These are phyloP conservation scores for Pulveroboletus sp. DNA, from an alignment of 768 basidiomycete species.

Conservation along the genomic window DNA sequence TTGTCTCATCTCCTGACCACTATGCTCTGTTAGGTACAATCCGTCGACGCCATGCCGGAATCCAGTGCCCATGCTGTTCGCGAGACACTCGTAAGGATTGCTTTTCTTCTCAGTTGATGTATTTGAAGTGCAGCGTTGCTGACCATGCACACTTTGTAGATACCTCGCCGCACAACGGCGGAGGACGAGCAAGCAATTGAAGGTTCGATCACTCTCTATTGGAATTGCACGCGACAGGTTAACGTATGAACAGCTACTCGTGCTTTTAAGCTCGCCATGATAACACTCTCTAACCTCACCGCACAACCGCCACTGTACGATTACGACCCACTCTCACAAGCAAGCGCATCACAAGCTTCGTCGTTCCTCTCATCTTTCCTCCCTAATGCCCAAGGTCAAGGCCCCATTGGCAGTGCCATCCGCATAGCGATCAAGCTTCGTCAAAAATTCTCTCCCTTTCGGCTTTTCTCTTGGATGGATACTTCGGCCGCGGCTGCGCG, in stretches of 20 bases:
- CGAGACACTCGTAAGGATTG: slow-evolving; percentile 14
- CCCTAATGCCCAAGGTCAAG: slow-evolving; percentile 73
- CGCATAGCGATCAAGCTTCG: slow-evolving; percentile 68
- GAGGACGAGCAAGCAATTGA: slow-evolving; percentile 48
- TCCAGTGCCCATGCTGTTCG: slow-evolving; percentile 2
- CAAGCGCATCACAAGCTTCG: slow-evolving; percentile 38
- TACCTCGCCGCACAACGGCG: slow-evolving; percentile 2
- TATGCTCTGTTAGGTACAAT: slow-evolving; percentile 11
- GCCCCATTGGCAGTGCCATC: slow-evolving; percentile 66
- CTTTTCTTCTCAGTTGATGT: not conserved
- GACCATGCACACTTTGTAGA: slow-evolving; percentile 10
- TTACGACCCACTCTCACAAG: slow-evolving; percentile 43
- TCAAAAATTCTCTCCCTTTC: slow-evolving; percentile 53
- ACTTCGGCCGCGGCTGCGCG: slow-evolving; percentile 42
- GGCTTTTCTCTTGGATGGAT: slow-evolving; percentile 40
- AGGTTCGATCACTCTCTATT: slow-evolving; percentile 35
- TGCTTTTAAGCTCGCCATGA: slow-evolving; percentile 74
- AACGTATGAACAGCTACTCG: slow-evolving; percentile 48
- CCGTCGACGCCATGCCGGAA: slow-evolving; percentile 11
- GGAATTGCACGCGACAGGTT: not conserved
- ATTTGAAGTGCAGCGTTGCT: not conserved
- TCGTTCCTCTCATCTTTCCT: slow-evolving; percentile 65
- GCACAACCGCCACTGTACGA: slow-evolving; percentile 54
- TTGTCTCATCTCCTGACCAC: not conserved
- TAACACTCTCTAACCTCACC: slow-evolving; percentile 65